Base-by-base conservation (phyloP, 495 filamentous ascomycete genomes). In the Penicillium simplicissimum region DNA sequence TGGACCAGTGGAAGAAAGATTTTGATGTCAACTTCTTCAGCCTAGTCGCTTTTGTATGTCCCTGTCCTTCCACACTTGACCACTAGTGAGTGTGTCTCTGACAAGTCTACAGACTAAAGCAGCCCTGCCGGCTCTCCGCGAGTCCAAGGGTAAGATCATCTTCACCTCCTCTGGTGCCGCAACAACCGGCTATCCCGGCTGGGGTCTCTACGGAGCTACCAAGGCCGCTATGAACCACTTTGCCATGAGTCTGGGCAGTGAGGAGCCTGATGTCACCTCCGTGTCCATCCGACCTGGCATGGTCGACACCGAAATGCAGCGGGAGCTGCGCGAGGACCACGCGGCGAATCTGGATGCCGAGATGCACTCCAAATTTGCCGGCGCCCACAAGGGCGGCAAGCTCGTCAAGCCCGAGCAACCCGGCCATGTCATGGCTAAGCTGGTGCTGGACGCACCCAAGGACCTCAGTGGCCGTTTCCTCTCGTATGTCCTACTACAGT, bases 241-340 rank as follows among this genome's bases (percentile, higher is more conserved):
- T 0, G 84, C 85, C 15, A 67, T 82, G 54, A 92, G 90, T 17
- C 63, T 98, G 23, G 88, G 85, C 1, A 81, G 79, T 9, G 95
- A 98, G 65, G 95, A 97, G 73, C 86, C 90, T 8, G 82, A 88
- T 15, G 84, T 96, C 55, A 89, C 83, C 3, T 83, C 82, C 8
- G 71, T 98, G 3, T 75, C 85, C 0, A 79, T 98, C 48, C 84
- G 89, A 43, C 95, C 95, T 0, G 95, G 95, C 7, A 88, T 92
- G 59, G 87, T 95, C 28, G 90, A 97, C 69, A 98, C 95, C 2
- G 90, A 92, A 42, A 98, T 98, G 95, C 95, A 97, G 72, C 83
- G 84, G 49, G 85, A 88, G 49, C 81, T 98, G 36, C 81, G 95
- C 57, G 88, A 93, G 42, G 80, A 85, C 54, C 90, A 94, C 66